Base-by-base conservation (phyloP, 371 early-diverging fungal species). In the Nosema muscidifuracis region DNA sequence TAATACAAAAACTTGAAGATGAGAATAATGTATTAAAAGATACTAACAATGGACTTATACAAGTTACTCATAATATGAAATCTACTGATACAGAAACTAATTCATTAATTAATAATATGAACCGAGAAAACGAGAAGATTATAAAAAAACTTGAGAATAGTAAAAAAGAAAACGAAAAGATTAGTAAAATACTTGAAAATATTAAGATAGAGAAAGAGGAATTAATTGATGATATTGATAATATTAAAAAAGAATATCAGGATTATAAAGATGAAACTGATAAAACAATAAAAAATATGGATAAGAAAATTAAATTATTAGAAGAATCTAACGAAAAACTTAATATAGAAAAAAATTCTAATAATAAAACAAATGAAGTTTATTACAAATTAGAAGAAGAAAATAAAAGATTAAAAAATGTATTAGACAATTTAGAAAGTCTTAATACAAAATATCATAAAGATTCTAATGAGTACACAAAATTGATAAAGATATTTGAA, bases 401-500 rank as follows among this genome's bases (percentile, higher is more conserved):
- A 76, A n/a, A 62, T 78, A n/a, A 61, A 61, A n/a, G 67, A 73
- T 40, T 78, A 76, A 66, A 81, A 78, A 61, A 30, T 75, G 13
- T 72, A 63, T 30, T n/a, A 66, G 13, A 24, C 2, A 33, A 36
- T 31, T n/a, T 67, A 31, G 2, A 65, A 53, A 51, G 26, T 55
- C 3, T 16, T 72, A 43, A 26, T 33, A 3, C 24, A 57, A 15
- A 55, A 53, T 2, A 16, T 33, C 10, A 72, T 38, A 40, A 58
- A 60, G n/a, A 24, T 53, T 9, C 2, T 28, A 26, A 36, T 65
- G 12, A 26, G 20, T 18, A 58, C 26, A 31, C 50, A 22, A 40
- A 18, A 38, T 18, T 33, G 22, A 28, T 50, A 60, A 0, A 75
- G 69, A 36, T 74, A 67, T 56, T 65, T 76, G 3, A 47, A 47